These are phyloP conservation scores for Cercospora janseana DNA, from an alignment of 2,329 filamentous ascomycete genomes.

Conservation along the genomic window DNA sequence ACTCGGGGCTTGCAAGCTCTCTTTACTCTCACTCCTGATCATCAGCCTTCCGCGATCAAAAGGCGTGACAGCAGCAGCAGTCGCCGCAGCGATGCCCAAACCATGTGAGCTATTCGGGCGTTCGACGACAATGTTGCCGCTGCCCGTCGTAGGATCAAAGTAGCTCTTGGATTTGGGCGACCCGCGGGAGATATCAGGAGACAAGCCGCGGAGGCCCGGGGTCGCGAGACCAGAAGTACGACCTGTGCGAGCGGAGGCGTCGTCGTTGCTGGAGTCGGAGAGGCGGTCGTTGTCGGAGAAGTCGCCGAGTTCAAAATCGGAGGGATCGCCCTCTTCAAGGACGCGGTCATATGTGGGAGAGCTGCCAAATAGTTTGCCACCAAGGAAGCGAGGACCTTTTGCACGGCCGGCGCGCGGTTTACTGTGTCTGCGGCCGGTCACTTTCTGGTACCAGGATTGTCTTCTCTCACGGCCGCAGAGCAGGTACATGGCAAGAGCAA, in stretches of 20 bases:
- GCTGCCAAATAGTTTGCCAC: slow-evolving; percentile 63
- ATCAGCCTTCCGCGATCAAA: slow-evolving; percentile 70
- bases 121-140: slow-evolving; percentile 12
- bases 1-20: slow-evolving; percentile 63
- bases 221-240: slow-evolving; percentile 66
- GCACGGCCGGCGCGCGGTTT: neutral
- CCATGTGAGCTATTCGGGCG: slow-evolving; percentile 29
- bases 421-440: slow-evolving; percentile 46
- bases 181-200: slow-evolving; percentile 33
- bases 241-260: slow-evolving; percentile 50
- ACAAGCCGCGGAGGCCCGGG: slow-evolving; percentile 44
- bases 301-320: slow-evolving; percentile 75
- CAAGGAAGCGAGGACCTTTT: slow-evolving; percentile 19
- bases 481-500: slow-evolving; percentile 68
- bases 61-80: slow-evolving; percentile 34
- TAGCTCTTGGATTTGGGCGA: slow-evolving; percentile 37
- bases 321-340: slow-evolving; percentile 71
- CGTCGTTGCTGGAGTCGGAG: slow-evolving; percentile 22
- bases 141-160: slow-evolving; percentile 48
- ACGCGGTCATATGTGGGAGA: slow-evolving; percentile 71
- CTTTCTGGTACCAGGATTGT: slow-evolving; percentile 54
- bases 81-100: slow-evolving; percentile 23
- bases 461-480: slow-evolving; percentile 78
- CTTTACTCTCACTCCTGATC: slow-evolving; percentile 80
- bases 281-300: slow-evolving; percentile 55